These are phyloP conservation scores for Suillus hirtellus DNA, from an alignment of 768 basidiomycete species.

Conservation along the genomic window DNA sequence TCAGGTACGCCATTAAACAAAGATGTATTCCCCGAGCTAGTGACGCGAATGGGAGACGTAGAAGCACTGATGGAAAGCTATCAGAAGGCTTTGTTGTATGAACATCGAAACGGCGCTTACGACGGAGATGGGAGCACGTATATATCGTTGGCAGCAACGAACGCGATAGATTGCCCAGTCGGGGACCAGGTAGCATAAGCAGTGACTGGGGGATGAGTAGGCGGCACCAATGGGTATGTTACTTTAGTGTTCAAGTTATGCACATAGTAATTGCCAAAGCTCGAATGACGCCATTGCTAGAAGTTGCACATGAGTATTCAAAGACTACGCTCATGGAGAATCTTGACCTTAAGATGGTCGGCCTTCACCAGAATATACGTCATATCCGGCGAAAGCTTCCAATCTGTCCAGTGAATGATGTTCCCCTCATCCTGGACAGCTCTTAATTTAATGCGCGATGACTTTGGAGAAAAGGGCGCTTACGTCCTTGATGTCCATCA, in stretches of 20 bases:
- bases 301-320: constrained; percentile 10
- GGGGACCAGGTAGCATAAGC: constrained; percentile 90
- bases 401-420: constrained; percentile 52
- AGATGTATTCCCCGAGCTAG: constrained; percentile 75
- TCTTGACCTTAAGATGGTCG: constrained; percentile 64
- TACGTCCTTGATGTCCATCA: constrained; percentile 66
- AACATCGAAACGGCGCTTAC: constrained; percentile 39
- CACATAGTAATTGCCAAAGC: constrained; percentile 91
- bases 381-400: constrained; percentile 92
- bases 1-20: constrained; percentile 95
- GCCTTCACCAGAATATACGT: constrained; percentile 83
- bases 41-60: constrained; percentile 67
- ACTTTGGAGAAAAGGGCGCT: constrained; percentile 17
- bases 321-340: not conserved
- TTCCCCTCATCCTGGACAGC: constrained; percentile 52
- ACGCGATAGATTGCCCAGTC: constrained; percentile 78
- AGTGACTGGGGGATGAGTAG: constrained; percentile 67
- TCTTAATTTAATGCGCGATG: constrained; percentile 5
- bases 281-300: constrained; percentile 94
- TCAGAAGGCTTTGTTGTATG: not conserved
- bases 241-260: constrained; percentile 68
- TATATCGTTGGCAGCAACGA: constrained; percentile 85
- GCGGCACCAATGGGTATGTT: constrained; percentile 72
- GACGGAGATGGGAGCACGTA: constrained; percentile 72
- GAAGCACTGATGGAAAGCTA: constrained; percentile 28